These are phyloP conservation scores for Tolypocladium guangdongense DNA, from an alignment of 2,329 filamentous ascomycete species.

Conservation along the genomic window DNA sequence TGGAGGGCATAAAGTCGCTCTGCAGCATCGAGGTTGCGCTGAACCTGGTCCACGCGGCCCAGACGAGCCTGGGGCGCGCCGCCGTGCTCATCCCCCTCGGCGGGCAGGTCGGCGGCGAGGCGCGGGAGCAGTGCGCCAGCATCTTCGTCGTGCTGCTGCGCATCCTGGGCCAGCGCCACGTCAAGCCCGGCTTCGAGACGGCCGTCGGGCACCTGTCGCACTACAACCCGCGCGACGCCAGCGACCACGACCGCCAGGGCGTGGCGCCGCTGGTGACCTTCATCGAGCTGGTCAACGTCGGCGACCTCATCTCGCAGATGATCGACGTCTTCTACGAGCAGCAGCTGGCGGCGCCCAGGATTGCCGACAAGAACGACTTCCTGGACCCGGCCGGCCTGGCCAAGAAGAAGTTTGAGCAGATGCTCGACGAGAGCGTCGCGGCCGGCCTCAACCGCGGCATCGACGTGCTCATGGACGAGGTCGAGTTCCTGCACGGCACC, in stretches of 20 bases:
- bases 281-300: slow-evolving; percentile 93
- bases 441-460: slow-evolving; percentile 96
- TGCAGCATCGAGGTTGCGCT: slow-evolving; percentile 96
- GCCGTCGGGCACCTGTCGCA: slow-evolving; percentile 82
- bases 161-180: slow-evolving; percentile 74
- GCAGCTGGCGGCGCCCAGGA: slow-evolving; percentile 70
- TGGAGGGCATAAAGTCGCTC: slow-evolving; percentile 88
- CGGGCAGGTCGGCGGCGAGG: slow-evolving; percentile 70
- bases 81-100: slow-evolving; percentile 73
- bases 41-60: slow-evolving; percentile 78
- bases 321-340: slow-evolving; percentile 97
- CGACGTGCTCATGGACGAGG: slow-evolving; percentile 95
- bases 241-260: slow-evolving; percentile 57
- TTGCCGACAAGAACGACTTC: slow-evolving; percentile 90
- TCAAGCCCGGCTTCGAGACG: slow-evolving; percentile 87
- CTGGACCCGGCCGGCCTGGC: slow-evolving; percentile 82
- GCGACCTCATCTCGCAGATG: slow-evolving; percentile 97
- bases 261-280: slow-evolving; percentile 92
- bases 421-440: slow-evolving; percentile 93
- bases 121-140: slow-evolving; percentile 75
- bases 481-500: slow-evolving; percentile 88
- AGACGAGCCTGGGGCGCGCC: slow-evolving; percentile 75
- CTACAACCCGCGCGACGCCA: slow-evolving; percentile 82
- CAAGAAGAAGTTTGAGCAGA: slow-evolving; percentile 98
- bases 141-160: slow-evolving; percentile 82